Evolutionary conservation across 768 basidiomycete genomes (phyloP), one percentile per base, ranked within the genome.

Genomic region (Boletus insuetus): DNA sequence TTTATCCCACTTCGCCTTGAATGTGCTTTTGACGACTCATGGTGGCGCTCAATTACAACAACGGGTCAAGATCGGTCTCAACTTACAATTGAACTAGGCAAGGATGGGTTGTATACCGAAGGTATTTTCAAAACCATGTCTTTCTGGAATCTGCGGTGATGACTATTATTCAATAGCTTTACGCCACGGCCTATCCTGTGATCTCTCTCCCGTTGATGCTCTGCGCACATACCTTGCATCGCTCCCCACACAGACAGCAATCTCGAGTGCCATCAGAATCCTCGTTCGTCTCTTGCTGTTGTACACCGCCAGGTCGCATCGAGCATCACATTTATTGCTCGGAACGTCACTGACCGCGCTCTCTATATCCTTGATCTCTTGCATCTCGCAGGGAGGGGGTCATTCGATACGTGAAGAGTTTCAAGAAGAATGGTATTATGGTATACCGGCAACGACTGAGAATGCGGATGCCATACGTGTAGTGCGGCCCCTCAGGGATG

Each of bases 291-390:
- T 91, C n/a, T 75, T 94, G 13, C 75, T 92, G 24, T 72, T 91
- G 17, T 77, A 89, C 60, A 85, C 86, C 0, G 84, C 91, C 6
- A 70, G 73, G 24, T 75, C 78, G 1, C 79, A 74, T 5, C 66
- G 69, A 5, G 84, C 84, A n/a, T 91, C 91, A 0, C 90, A 93
- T 66, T 75, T 93, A 16, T 75, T 92, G 14, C 78, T 92, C 13
- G 91, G 91, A 58, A 87, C 89, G 14, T 86, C 84, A 2, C 73
- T 91, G n/a, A 92, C 91, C 2, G 83, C 85, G 0, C 74, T 93
- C 1, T 89, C 91, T 0, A 79, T 92, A 32, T 81, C 82, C 20
- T 72, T 92, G 20, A 86, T 92, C 54, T 84, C 88, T 4, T 82
- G 80, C 12, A 83, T 93, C 42, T 79, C 87, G 0, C 86, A 88